These are phyloP conservation scores for Scytalidium sp. DNA, from an alignment of 2,329 filamentous ascomycete genomes.

Conservation along the genomic window DNA sequence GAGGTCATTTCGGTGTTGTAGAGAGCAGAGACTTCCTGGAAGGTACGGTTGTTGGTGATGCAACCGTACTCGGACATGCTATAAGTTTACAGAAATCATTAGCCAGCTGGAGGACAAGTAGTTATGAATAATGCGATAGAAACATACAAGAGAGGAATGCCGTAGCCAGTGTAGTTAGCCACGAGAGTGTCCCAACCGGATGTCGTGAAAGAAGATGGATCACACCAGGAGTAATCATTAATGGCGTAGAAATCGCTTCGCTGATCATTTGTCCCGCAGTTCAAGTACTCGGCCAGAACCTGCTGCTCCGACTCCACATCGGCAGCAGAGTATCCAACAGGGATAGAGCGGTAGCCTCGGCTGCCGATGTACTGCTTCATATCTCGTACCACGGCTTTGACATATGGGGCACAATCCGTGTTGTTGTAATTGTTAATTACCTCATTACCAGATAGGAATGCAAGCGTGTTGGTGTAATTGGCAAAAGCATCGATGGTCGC, in stretches of 20 bases:
- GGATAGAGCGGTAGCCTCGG: conserved; percentile 73
- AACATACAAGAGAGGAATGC: conserved; percentile 95
- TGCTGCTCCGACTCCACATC: conserved; percentile 82
- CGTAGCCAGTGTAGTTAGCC: conserved; percentile 83
- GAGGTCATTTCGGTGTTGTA: conserved; percentile 77
- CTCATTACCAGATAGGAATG: conserved; percentile 99
- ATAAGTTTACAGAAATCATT: no score
- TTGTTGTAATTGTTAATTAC: conserved; percentile 88
- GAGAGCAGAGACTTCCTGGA: conserved; percentile 80
- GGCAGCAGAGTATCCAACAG: conserved; percentile 94
- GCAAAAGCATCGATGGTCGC: conserved; percentile 77
- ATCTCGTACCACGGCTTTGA: conserved; percentile 97
- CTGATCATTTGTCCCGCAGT: conserved; percentile 68
- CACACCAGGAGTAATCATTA: conserved; percentile 99
- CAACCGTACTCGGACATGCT: conserved; percentile 99
- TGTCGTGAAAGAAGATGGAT: conserved; percentile 68
- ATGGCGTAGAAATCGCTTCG: conserved; percentile 98
- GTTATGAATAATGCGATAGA: no score
- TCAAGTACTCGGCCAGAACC: conserved; percentile 88
- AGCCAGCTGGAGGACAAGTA: no score
- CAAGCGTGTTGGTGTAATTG: conserved; percentile 86
- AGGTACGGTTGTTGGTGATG: conserved; percentile 71
- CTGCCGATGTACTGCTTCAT: conserved; percentile 89
- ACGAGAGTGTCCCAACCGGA: conserved; percentile 84
- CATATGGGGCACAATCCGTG: conserved; percentile 86